Evolutionary conservation across 164 flowering plant species (phyloP), one percentile per base, ranked within the genome.

Genomic region (Annona squamosa): DNA sequence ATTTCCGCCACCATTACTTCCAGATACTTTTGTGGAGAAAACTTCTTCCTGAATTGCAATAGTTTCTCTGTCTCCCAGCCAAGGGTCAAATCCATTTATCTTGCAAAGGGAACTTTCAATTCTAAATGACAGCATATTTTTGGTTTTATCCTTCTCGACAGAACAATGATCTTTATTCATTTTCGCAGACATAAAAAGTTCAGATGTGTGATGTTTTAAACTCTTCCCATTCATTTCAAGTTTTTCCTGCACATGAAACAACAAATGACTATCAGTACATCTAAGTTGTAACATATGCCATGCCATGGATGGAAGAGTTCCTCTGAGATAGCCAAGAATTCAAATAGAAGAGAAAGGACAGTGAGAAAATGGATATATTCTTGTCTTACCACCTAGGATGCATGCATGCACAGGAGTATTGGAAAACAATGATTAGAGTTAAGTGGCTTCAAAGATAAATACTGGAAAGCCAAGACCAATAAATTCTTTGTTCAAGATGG

Each of bases 41-140:
- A 82, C 85, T 73, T 91, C 97, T 43, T 76, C 77, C 62, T 86
- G 87, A 79, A 75, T 13, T 59, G 77, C 78, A 52, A 73, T 59
- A 73, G 67, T 73, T 59, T 94, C 94, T 79, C 75, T 86, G 43
- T 92, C 94, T 67, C 85, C 89, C 16, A 68, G 76, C 73, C 85
- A 92, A 19, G 84, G 82, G 73, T 79, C 73, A 79, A 72, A 72
- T 18, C 87, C 94, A 80, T 75, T 73, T 48, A 79, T 71, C 72
- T 78, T 82, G 73, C 83, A 84, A 42, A 86, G 79, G 75, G 94
- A 87, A 72, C 64, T 77, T 69, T 77, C 79, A 67, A 83, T 85
- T 81, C 88, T 86, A 62, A 72, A 76, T n/a, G 83, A 83, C 71
- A 90, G 88, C 84, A 86, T 80, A 73, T 78, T 82, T 48, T 65